A percentile compares a stretch with the other conserved stretches of the same genome.
These are phyloP conservation scores for Coniochaeta prunicola DNA, from an alignment of 2,329 filamentous ascomycete species.

Conservation along the genomic window DNA sequence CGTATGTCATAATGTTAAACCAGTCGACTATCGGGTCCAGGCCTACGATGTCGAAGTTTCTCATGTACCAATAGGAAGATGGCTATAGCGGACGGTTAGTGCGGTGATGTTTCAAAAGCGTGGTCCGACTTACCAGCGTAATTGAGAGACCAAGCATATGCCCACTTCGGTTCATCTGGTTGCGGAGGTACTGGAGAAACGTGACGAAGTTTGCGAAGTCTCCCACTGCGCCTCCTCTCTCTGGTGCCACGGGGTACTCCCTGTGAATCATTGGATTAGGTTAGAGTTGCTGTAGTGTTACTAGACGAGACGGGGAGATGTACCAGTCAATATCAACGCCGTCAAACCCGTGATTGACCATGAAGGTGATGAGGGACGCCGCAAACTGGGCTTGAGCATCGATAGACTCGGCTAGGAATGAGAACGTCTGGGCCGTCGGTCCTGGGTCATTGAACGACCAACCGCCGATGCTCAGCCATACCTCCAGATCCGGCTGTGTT, in stretches of 20 bases:
- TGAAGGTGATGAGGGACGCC: conserved; percentile 7
- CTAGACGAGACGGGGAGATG: conserved; percentile 24
- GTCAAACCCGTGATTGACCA: conserved; percentile 13
- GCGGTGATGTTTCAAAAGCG: no score
- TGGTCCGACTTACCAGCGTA: no score
- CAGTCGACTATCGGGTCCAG: conserved; percentile 7
- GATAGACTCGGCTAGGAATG: conserved; percentile 7
- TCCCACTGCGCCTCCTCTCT: conserved; percentile 10
- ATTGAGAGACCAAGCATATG: no score
- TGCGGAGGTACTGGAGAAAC: no score
- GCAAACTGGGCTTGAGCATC: conserved; percentile 4
- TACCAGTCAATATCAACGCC: conserved; percentile 33
- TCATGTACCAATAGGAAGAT: conserved; percentile 13
- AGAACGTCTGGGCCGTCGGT: conserved; percentile 10
- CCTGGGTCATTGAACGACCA: conserved; percentile 22
- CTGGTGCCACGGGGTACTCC: conserved; percentile 11
- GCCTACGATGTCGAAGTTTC: conserved; percentile 8
- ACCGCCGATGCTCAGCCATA: conserved; percentile 25
- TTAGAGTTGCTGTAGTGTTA: neutral
- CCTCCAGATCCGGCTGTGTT: conserved; percentile 14
- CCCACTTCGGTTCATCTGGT: no score
- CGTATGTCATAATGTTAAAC: conserved; percentile 18
- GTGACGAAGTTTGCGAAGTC: conserved; percentile 12
- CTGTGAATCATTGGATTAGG: no score
- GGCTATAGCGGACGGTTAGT: no score